phyloP scores from a whole-genome alignment of 179 eudicot genomes.

The Spinacia oleracea region DNA sequence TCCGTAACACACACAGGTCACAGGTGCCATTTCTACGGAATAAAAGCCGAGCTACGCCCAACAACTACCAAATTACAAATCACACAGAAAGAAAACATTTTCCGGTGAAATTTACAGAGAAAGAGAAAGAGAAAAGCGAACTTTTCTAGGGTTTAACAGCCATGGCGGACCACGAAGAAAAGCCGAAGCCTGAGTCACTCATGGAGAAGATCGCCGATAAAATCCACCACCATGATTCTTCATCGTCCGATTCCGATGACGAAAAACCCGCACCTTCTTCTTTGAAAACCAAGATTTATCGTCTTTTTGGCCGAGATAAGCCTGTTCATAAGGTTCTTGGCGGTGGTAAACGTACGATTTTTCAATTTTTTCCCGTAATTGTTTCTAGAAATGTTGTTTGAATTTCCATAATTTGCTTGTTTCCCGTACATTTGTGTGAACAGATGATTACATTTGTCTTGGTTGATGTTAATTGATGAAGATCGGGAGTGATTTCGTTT shows the following conservation, averaged over 20 bases:
- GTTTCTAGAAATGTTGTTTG: neutral
- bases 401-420: neutral
- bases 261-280: conserved; percentile 42
- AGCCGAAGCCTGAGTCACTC: conserved; percentile 43
- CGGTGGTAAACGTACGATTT: conserved; percentile 73
- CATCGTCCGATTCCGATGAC: conserved; percentile 67
- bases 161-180: conserved; percentile 64
- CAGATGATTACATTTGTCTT: neutral
- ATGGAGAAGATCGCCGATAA: conserved; percentile 63
- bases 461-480: neutral
- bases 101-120: neutral
- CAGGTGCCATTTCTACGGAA: neutral
- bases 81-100: neutral
- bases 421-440: neutral
- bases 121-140: conserved; percentile 10
- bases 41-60: conserved; percentile 3
- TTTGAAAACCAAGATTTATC: conserved; percentile 62
- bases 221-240: conserved; percentile 53
- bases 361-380: neutral
- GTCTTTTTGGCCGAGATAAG: conserved; percentile 74
- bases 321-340: conserved; percentile 83
- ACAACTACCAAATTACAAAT: neutral
- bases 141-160: conserved; percentile 31
- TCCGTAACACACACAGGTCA: neutral
- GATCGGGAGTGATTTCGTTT: conserved; percentile 5